Evolutionary conservation across 441 rosid genomes (phyloP).

Genomic region (Corymbia calophylla): DNA sequence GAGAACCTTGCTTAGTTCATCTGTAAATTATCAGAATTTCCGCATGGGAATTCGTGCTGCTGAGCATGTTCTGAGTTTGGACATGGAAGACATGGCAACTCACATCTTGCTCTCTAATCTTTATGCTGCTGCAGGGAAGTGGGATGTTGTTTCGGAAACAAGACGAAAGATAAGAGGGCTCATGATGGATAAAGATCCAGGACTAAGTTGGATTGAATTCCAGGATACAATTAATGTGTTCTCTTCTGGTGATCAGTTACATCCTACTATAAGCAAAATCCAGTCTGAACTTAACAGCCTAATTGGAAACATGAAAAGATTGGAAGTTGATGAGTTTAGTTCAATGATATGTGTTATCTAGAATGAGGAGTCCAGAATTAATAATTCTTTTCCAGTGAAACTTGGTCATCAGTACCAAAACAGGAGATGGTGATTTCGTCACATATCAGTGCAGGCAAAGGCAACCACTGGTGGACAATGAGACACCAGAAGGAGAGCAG

Average conservation of each 20-base stretch:
- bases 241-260: constrained; percentile 56
- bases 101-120: constrained; percentile 63
- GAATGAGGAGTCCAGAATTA: neutral
- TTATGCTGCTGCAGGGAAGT: constrained; percentile 57
- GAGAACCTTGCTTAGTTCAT: constrained; percentile 78
- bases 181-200: constrained; percentile 61
- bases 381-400: neutral
- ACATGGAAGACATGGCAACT: constrained; percentile 56
- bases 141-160: constrained; percentile 58
- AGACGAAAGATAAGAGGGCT: constrained; percentile 60
- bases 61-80: constrained; percentile 43
- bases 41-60: constrained; percentile 55
- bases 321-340: constrained; percentile 9
- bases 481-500: neutral
- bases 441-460: neutral
- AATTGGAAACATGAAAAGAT: constrained; percentile 36
- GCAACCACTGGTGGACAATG: neutral
- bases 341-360: neutral
- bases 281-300: constrained; percentile 40
- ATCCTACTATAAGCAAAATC: constrained; percentile 26
- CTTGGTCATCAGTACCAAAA: neutral
- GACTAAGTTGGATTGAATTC: constrained; percentile 76
- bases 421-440: neutral
- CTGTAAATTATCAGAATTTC: constrained; percentile 47
- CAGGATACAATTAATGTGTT: constrained; percentile 40